A percentile compares a stretch with the other conserved stretches of the same genome.
Evolutionary conservation across 208 protist genomes (phyloP).

Genomic region (Naegleria gruberi): DNA sequence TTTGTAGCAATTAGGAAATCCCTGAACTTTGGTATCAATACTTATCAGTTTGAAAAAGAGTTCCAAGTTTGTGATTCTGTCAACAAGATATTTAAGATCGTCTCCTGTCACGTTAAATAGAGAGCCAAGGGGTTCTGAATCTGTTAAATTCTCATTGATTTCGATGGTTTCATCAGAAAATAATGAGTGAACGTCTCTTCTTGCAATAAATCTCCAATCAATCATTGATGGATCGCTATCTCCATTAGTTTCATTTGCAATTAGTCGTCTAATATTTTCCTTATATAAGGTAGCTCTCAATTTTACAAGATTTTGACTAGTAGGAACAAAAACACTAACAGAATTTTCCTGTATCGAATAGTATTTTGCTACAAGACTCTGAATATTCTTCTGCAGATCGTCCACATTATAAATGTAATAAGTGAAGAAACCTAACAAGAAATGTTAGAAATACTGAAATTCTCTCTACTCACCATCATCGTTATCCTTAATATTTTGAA

Average conservation of each 20-base stretch:
- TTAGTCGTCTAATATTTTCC: background rate
- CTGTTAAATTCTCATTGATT: background rate
- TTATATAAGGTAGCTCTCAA: background rate
- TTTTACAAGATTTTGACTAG: background rate
- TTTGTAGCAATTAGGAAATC: background rate
- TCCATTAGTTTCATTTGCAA: background rate
- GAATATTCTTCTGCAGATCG: background rate
- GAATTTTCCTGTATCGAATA: background rate
- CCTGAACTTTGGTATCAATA: background rate
- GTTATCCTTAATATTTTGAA: background rate
- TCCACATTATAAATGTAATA: background rate
- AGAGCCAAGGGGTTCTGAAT: background rate
- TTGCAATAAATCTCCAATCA: background rate
- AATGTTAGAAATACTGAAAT: background rate
- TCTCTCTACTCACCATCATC: background rate
- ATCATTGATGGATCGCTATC: background rate
- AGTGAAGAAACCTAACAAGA: background rate
- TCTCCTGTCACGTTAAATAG: background rate
- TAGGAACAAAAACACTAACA: background rate
- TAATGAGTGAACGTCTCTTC: background rate
- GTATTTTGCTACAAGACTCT: background rate
- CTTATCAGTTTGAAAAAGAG: background rate
- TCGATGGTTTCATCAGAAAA: background rate
- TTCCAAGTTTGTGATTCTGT: background rate
- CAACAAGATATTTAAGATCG: background rate